These are phyloP conservation scores for Pichia cactophila DNA, from an alignment of 1,139 yeast genomes.

Conservation along the genomic window DNA sequence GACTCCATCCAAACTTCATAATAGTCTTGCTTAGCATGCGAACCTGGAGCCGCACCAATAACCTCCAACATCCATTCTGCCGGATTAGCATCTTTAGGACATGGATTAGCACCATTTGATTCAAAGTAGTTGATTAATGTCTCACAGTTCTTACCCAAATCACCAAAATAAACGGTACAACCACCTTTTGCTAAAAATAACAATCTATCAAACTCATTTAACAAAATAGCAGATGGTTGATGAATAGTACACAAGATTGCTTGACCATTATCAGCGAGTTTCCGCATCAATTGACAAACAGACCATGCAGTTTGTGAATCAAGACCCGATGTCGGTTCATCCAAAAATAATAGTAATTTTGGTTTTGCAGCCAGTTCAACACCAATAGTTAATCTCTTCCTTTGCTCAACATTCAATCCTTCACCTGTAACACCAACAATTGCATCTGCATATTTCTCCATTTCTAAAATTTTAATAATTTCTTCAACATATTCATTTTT, in stretches of 20 bases:
- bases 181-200: slow-evolving; percentile 49
- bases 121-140: slow-evolving; percentile 52
- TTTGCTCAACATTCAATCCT: slow-evolving; percentile 60
- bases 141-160: slow-evolving; percentile 47
- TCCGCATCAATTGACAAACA: slow-evolving; percentile 42
- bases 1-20: slow-evolving; percentile 41
- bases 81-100: slow-evolving; percentile 49
- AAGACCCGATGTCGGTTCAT: slow-evolving; percentile 54
- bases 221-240: slow-evolving; percentile 53
- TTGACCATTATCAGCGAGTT: slow-evolving; percentile 48
- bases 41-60: slow-evolving; percentile 60
- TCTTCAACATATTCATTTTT: slow-evolving; percentile 53
- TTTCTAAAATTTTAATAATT: slow-evolving; percentile 48
- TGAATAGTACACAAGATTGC: slow-evolving; percentile 52
- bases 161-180: slow-evolving; percentile 61
- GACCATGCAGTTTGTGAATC: slow-evolving; percentile 58
- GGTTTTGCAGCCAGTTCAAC: slow-evolving; percentile 55
- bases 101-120: slow-evolving; percentile 34
- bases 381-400: slow-evolving; percentile 61
- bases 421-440: slow-evolving; percentile 50
- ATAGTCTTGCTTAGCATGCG: slow-evolving; percentile 41
- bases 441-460: slow-evolving; percentile 58
- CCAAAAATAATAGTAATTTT: slow-evolving; percentile 42
- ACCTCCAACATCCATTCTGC: slow-evolving; percentile 62
- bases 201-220: slow-evolving; percentile 47